Percentiles rank a stretch among this genome's conserved stretches.
Conservation (phyloP, 202 grass and related monocot genomes). For the Bolboschoenoplectus hybrid region DNA sequence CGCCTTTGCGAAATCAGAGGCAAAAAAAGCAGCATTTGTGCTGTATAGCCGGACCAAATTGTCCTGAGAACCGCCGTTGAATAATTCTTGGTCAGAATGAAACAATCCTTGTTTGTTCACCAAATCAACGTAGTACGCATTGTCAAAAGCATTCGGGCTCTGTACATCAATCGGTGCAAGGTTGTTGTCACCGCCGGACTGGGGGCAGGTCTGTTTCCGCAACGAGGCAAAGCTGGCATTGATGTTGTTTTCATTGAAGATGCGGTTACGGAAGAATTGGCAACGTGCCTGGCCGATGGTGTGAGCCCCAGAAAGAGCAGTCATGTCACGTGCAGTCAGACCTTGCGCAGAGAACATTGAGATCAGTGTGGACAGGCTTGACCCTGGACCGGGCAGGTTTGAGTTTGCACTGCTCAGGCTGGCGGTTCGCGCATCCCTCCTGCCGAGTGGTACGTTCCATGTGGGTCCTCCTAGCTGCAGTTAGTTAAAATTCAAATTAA, state of each 20-base stretch:
- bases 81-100: slow-evolving; percentile 88
- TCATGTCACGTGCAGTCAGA: slow-evolving; percentile 43
- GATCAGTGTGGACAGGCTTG: slow-evolving; percentile 59
- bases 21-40: slow-evolving; percentile 33
- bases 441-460: slow-evolving; percentile 67
- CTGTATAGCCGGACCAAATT: slow-evolving; percentile 56
- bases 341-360: slow-evolving; percentile 52
- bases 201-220: slow-evolving; percentile 56
- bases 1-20: slow-evolving; percentile 49
- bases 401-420: slow-evolving; percentile 59
- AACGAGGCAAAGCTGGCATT: slow-evolving; percentile 52
- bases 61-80: slow-evolving; percentile 75
- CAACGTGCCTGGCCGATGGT: slow-evolving; percentile 65
- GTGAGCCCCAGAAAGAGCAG: slow-evolving; percentile 61
- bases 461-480: slow-evolving; percentile 58
- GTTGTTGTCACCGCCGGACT: slow-evolving; percentile 44
- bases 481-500: neutral
- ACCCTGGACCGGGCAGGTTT: slow-evolving; percentile 57
- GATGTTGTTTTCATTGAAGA: slow-evolving; percentile 65
- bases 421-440: slow-evolving; percentile 66
- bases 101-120: slow-evolving; percentile 67
- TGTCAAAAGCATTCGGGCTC: slow-evolving; percentile 45
- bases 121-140: slow-evolving; percentile 28
- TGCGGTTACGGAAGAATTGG: slow-evolving; percentile 61
- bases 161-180: slow-evolving; percentile 65